Percentiles rank a stretch among this genome's conserved stretches.
Evolutionary conservation across 306 rosid genomes (phyloP).

Genomic region (Trifolium dubium): DNA sequence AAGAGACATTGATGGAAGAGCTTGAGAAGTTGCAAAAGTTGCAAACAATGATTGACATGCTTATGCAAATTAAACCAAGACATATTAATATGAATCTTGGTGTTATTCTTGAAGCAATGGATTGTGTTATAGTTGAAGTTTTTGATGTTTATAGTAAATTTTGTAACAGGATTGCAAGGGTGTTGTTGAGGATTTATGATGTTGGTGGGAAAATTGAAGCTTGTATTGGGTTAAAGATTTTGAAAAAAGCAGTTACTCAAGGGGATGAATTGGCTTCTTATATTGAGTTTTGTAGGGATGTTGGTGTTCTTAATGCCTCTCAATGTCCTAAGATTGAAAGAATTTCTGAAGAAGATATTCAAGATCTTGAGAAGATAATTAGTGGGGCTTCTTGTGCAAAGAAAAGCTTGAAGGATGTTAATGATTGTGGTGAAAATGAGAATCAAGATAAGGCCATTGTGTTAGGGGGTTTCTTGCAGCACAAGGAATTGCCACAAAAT

Average conservation of each 20-base stretch:
- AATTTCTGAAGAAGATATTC: constrained; percentile 60
- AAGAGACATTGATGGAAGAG: constrained; percentile 61
- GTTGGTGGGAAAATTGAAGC: constrained; percentile 61
- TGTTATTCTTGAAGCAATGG: constrained; percentile 82
- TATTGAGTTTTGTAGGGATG: constrained; percentile 60
- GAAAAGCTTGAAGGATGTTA: not conserved
- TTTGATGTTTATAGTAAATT: constrained; percentile 65
- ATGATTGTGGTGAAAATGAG: constrained; percentile 8
- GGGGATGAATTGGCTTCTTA: constrained; percentile 51
- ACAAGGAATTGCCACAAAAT: constrained; percentile 28
- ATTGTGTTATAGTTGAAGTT: constrained; percentile 65
- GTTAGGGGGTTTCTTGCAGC: constrained; percentile 1
- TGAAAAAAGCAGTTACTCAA: constrained; percentile 60
- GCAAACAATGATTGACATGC: constrained; percentile 63
- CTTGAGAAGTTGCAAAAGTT: constrained; percentile 51
- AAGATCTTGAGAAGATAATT: constrained; percentile 62
- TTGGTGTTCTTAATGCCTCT: constrained; percentile 70
- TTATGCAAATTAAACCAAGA: constrained; percentile 59
- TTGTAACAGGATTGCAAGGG: constrained; percentile 58
- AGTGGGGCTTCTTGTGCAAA: constrained; percentile 32
- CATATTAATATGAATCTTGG: constrained; percentile 19
- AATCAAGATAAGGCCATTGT: constrained; percentile 40
- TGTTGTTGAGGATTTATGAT: constrained; percentile 55
- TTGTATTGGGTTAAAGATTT: constrained; percentile 50
- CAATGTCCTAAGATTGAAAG: constrained; percentile 65